Base-by-base conservation (phyloP, 2,329 filamentous ascomycete genomes). In the Cytospora mali region DNA sequence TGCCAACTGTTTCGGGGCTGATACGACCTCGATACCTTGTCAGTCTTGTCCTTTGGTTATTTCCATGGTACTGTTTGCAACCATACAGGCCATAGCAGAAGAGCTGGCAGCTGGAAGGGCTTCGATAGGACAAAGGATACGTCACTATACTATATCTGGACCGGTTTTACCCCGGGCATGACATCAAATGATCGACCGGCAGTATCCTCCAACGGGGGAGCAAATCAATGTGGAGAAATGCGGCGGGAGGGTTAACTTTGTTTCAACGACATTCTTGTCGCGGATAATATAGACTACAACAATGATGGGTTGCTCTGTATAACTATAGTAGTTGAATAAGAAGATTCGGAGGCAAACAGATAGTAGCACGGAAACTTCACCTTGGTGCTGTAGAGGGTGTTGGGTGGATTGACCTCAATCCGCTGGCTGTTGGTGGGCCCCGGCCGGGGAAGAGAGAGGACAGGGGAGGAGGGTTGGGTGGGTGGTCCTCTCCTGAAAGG, bases 221-320 rank as follows among this genome's bases (percentile, higher is more conserved):
- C n/a, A 61, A 56, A 54, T 64, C 62, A 64, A 50, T 57, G 35
- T 53, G 59, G 62, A 28, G 53, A 35, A n/a, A 9, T 9, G 21
- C 50, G n/a, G 50, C 50, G 42, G 18, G 14, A 9, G 16, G 23
- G 9, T 27, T 21, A 21, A 31, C 48, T 50, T 28, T 51, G 27
- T 16, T 28, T 50, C 25, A 56, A 61, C 29, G 7, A 42, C 23
- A 16, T 46, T 6, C 42, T 46, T 23, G 2, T 46, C 6, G 6
- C 9, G 11, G 42, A 23, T n/a, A 46, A 4, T n/a, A 46, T 13
- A 3, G 42, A 11, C 7, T 10, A 46, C 13, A 6, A 11, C n/a
- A 3, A 9, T 11, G 42, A 23, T 6, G 21, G 23, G n/a, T 11
- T 6, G 18, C 23, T 23, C 42, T 4, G 42, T 39, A n/a, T 14